Base-by-base conservation (phyloP, 192 early-diverging fungal genomes). In the Coemansia sp. region DNA sequence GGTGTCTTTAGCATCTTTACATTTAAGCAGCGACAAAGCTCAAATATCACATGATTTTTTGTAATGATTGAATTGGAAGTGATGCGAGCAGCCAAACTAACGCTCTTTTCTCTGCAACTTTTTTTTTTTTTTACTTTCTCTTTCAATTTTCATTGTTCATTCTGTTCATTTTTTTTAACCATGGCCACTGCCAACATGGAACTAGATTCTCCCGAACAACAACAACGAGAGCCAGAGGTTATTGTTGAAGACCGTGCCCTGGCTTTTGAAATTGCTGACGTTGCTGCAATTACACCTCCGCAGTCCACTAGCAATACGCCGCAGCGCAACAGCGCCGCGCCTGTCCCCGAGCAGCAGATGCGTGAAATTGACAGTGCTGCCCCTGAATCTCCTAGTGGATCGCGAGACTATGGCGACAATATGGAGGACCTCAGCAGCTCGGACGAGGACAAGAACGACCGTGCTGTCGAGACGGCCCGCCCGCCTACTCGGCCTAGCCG, bases 361-460 rank as follows among this genome's bases (percentile, higher is more conserved):
- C 65, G 69, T 20, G 68, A 53, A n/a, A 45, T 10, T 20, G 76
- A 79, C 65, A 79, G 77, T 42, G 77, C 77, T 15, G 77, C 68
- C 11, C 77, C 77, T 4, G 77, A 80, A 62, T 80, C 77, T 55
- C 77, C 77, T 7, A 36, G 12, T 0, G 17, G n/a, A 17, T 39
- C 59, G 34, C 19, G 12, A 19, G 22, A 40, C 32, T 22, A 22
- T 20, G 59, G 20, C 59, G 59, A 39, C 34, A 12, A 31, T 2
- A 60, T 60, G 58, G 58, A 60, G 4, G 51, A 27, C 24, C 12
- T 55, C 9, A 29, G 13, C 55, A 58, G 55, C 15, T 34, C 39
- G 10, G 53, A 71, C 22, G 70, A 48, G n/a, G 53, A 59, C 41
- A 27, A 46, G 20, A 42, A 58, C 36, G 29, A 44, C 13, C 41